phyloP scores from a whole-genome alignment of 1,139 yeast genomes.

The Yamadazyma diddensiae region DNA sequence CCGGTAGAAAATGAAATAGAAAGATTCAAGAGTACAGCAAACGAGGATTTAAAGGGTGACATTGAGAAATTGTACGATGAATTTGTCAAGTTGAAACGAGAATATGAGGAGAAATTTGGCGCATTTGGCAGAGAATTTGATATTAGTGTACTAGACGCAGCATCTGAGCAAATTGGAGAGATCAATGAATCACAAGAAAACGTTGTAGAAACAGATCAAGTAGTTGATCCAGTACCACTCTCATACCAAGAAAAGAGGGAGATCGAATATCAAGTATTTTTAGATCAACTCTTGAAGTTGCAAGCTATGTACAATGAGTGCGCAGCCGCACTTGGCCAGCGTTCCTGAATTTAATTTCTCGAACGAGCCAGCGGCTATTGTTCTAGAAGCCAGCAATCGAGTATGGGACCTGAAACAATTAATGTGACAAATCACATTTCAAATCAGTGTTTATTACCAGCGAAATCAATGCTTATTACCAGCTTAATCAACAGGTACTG shows the following conservation, averaged over 20 bases:
- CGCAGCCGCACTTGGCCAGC: not conserved
- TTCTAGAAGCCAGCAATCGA: too few relatives aligned
- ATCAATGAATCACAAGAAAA: not conserved
- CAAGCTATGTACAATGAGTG: constrained; percentile 5
- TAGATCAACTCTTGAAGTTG: constrained; percentile 9
- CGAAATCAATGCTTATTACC: too few relatives aligned
- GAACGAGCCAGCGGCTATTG: too few relatives aligned
- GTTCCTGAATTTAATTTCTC: too few relatives aligned
- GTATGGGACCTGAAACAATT: too few relatives aligned
- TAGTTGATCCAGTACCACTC: not conserved
- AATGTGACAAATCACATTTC: too few relatives aligned
- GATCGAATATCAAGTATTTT: constrained; percentile 10
- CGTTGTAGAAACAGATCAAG: not conserved
- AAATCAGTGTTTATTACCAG: too few relatives aligned
- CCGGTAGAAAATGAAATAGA: constrained; percentile 16
- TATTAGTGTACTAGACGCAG: not conserved
- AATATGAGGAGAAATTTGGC: constrained; percentile 3
- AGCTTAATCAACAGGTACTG: too few relatives aligned
- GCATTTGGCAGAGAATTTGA: not conserved
- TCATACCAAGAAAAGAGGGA: constrained; percentile 3
- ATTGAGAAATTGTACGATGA: constrained; percentile 9
- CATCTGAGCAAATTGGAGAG: constrained; percentile 1
- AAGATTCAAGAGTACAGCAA: constrained; percentile 20
- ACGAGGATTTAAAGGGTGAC: constrained; percentile 16
- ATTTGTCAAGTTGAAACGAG: constrained; percentile 1